Percentiles rank a stretch among this genome's conserved stretches.
These are phyloP conservation scores for Yarrowia alimentaria DNA, from an alignment of 805 yeast genomes.

Conservation along the genomic window DNA sequence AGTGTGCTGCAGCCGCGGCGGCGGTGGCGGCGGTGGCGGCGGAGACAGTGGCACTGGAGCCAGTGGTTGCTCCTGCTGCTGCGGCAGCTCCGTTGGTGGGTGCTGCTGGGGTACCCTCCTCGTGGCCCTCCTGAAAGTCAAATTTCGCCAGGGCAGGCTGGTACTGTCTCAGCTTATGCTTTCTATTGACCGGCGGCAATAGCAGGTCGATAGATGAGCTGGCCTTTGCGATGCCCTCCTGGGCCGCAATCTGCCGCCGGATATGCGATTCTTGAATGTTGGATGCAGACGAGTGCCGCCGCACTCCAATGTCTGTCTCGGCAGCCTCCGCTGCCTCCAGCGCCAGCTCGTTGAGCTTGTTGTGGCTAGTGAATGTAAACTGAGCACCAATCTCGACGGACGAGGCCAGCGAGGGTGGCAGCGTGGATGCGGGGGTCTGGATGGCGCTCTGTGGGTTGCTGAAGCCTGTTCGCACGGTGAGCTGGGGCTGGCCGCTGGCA, in stretches of 20 bases:
- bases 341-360: constrained; percentile 16
- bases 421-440: constrained; percentile 40
- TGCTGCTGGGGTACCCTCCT: constrained; percentile 4
- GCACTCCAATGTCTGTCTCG: constrained; percentile 1
- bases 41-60: constrained; percentile 2
- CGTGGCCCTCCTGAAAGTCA: constrained; percentile 10
- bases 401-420: constrained; percentile 32
- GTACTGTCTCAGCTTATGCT: constrained; percentile 22
- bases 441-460: constrained; percentile 38
- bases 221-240: constrained; percentile 20
- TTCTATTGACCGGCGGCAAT: constrained; percentile 31
- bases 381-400: constrained; percentile 39
- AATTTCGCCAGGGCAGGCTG: constrained; percentile 26
- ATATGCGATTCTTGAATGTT: constrained; percentile 21
- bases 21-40: constrained; percentile 9
- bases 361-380: constrained; percentile 33
- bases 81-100: too few species aligned
- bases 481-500: constrained; percentile 31
- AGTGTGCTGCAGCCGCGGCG: not conserved
- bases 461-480: constrained; percentile 32
- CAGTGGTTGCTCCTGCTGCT: too few species aligned
- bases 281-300: constrained; percentile 20
- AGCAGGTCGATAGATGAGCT: constrained; percentile 29
- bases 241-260: constrained; percentile 21
- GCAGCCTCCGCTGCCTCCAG: not conserved